Base-by-base conservation (phyloP, 169 alveolate genomes). In the Theileria annulata region DNA sequence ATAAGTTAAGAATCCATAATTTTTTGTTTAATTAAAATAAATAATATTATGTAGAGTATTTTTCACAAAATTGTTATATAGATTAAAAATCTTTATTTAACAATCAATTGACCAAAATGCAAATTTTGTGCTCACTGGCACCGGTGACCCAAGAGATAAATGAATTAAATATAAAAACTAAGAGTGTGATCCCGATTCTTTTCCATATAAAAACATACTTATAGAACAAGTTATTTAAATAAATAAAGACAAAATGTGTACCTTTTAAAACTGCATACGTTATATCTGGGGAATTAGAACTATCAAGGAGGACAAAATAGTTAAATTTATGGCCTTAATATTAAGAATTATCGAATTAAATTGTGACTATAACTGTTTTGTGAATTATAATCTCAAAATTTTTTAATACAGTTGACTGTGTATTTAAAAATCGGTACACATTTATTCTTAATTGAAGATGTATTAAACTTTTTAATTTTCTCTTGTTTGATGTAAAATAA, bases 201-300 rank as follows among this genome's bases (percentile, higher is more conserved):
- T 62, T 62, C 31, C 71, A 62, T 23, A 37, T 15, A 62, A n/a
- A 62, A 62, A 21, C 42, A 9, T 62, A 62, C 23, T 15, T 15
- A 30, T 62, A 27, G 13, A 30, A n/a, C 51, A 30, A 23, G 25
- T 23, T 62, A 62, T 62, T 21, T 13, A 27, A 2, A 62, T 28
- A 62, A 23, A n/a, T 17, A 15, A 28, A 62, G 71, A 62, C 71
- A 62, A 15, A 62, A 62, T 62, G 71, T 62, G 71, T 62, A 62
- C 0, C 4, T 1, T 15, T 62, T 62, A 62, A 60, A 62, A 62
- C 51, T 62, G 71, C 71, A 62, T 62, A n/a, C 10, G 1, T 62
- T 23, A 21, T 62, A n/a, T 62, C 71, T 62, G 71, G 71, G 71
- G 71, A 27, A 27, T 37, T n/a, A 30, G 49, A 17, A 62, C 31